Conservation (phyloP, 1,284 basidiomycete genomes). For the Anthracocystis walkeri region DNA sequence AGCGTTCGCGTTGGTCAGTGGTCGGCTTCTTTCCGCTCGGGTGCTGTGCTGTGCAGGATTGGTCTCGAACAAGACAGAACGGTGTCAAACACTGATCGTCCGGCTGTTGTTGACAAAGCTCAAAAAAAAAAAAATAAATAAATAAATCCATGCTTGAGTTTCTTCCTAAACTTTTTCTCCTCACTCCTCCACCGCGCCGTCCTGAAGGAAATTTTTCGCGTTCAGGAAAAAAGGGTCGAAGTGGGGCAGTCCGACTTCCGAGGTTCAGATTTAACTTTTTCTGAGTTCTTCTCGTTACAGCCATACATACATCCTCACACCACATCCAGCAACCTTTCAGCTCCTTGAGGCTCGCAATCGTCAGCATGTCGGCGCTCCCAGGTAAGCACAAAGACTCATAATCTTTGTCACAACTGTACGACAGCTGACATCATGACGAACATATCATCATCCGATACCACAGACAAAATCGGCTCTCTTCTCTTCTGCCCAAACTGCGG, state of each 20-base stretch:
- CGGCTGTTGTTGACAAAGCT: not conserved
- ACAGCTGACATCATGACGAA: not conserved
- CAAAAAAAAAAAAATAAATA: not conserved
- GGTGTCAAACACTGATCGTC: not conserved
- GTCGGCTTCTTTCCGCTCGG: not conserved
- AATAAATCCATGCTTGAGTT: conserved; percentile 2
- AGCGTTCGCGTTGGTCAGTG: not conserved
- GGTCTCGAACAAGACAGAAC: not conserved
- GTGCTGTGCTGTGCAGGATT: not conserved
- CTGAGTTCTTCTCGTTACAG: conserved; percentile 6
- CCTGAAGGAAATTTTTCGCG: conserved; percentile 22
- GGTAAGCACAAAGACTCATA: not conserved
- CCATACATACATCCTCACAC: not conserved
- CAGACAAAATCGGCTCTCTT: conserved; percentile 78
- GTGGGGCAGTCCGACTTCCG: conserved; percentile 36
- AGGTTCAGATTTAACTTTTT: conserved; percentile 25
- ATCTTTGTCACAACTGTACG: not conserved
- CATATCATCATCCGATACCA: not conserved
- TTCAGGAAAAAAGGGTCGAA: conserved; percentile 9
- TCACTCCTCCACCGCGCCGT: conserved; percentile 22
- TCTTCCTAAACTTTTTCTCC: conserved; percentile 26
- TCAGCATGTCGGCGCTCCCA: conserved; percentile 33
- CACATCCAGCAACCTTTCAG: not conserved
- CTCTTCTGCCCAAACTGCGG: conserved; percentile 94
- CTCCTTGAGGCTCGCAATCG: not conserved